Conservation (phyloP, 805 yeast genomes). For the Phaffomyces antillensis region DNA sequence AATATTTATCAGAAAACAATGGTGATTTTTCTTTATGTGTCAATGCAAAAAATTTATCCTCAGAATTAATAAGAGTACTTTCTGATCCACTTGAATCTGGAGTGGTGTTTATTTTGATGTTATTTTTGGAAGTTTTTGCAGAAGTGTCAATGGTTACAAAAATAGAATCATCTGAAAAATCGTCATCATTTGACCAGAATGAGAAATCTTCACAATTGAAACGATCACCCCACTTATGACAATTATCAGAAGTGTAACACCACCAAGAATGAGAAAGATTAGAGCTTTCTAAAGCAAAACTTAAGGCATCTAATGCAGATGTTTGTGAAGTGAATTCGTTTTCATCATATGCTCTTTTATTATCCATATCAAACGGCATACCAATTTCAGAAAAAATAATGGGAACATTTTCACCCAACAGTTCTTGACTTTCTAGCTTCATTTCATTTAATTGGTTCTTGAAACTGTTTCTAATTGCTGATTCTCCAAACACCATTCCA, state of each 20-base stretch:
- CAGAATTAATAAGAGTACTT: not conserved
- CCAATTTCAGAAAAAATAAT: constrained; percentile 91
- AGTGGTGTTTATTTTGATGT: not conserved
- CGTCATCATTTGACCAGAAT: constrained; percentile 68
- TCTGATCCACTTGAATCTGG: constrained; percentile 4
- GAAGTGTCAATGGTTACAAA: not conserved
- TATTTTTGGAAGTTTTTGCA: not conserved
- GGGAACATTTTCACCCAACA: constrained; percentile 61
- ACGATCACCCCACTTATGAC: constrained; percentile 80
- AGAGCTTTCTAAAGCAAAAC: constrained; percentile 70
- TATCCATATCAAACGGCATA: constrained; percentile 94
- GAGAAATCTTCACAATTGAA: constrained; percentile 96
- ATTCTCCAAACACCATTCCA: constrained; percentile 77
- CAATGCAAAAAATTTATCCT: not conserved
- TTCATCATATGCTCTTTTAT: constrained; percentile 56
- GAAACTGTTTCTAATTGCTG: constrained; percentile 66
- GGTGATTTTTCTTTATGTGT: not conserved
- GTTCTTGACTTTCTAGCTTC: constrained; percentile 51
- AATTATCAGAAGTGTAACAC: constrained; percentile 71
- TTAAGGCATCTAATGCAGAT: constrained; percentile 75
- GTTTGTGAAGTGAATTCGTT: constrained; percentile 73
- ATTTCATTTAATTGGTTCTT: constrained; percentile 62
- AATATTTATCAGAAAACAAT: not conserved
- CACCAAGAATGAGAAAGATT: constrained; percentile 73
- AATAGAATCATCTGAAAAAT: constrained; percentile 8